Conservation (phyloP, 306 rosid species). For the Malus fusca region DNA sequence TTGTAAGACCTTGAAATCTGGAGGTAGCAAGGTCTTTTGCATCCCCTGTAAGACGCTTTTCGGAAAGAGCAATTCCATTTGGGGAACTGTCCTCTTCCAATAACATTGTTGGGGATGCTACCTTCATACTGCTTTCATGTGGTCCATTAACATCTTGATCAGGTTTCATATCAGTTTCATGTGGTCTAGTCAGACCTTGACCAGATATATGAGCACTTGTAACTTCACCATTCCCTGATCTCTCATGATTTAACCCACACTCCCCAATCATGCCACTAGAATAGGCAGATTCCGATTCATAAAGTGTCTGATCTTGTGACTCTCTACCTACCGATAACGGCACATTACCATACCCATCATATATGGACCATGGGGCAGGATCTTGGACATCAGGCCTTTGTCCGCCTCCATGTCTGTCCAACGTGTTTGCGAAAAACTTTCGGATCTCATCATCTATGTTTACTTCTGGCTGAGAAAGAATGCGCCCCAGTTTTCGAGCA, state of each 20-base stretch:
- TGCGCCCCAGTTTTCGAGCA: constrained; percentile 43
- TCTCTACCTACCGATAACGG: constrained; percentile 9
- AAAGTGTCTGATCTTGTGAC: constrained; percentile 12
- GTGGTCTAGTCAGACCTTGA: constrained; percentile 8
- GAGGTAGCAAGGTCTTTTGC: constrained; percentile 38
- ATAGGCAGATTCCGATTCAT: constrained; percentile 10
- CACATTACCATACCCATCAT: constrained; percentile 12
- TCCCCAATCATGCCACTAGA: constrained; percentile 13
- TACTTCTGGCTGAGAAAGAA: constrained; percentile 35
- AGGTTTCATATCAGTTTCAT: constrained; percentile 5
- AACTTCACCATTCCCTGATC: constrained; percentile 12
- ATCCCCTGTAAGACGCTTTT: constrained; percentile 32
- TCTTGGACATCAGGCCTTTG: constrained; percentile 51
- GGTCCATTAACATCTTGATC: constrained; percentile 12
- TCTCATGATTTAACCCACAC: constrained; percentile 9
- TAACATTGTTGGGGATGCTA: constrained; percentile 3
- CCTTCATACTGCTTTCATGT: constrained; percentile 1
- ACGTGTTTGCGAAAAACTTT: constrained; percentile 39
- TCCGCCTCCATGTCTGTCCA: constrained; percentile 48
- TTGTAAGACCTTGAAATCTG: constrained; percentile 23
- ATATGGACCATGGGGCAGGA: constrained; percentile 10
- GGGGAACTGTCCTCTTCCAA: constrained; percentile 6
- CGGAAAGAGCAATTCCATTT: constrained; percentile 21
- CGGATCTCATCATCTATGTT: constrained; percentile 29
- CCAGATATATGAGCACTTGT: constrained; percentile 8